Evolutionary conservation across 179 eudicot species (phyloP).

Genomic region (Camellia oleifera): DNA sequence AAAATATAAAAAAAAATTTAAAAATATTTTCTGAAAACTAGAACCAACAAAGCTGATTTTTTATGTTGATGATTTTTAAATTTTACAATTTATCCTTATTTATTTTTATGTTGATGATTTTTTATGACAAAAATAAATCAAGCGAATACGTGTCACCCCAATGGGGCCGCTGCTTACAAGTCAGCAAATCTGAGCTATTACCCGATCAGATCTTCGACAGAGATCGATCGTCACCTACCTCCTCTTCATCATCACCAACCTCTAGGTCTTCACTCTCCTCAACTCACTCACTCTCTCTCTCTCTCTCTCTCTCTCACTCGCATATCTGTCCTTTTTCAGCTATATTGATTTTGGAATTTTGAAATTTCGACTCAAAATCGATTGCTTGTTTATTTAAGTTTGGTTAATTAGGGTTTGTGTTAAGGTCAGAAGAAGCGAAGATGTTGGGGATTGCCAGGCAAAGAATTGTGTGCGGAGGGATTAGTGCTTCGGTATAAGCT

Average conservation of each 20-base stretch:
- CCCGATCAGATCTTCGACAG: neutral
- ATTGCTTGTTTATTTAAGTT: neutral
- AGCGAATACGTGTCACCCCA: no score
- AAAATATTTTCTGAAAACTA: no score
- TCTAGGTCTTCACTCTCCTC: neutral
- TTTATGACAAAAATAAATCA: no score
- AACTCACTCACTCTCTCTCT: neutral
- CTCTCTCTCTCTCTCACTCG: neutral
- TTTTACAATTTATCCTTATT: no score
- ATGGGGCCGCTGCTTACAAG: no score
- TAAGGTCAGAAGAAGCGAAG: conserved; percentile 6
- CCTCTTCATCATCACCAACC: no score
- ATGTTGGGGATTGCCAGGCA: conserved; percentile 48
- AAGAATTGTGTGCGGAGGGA: conserved; percentile 22
- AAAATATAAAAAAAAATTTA: no score
- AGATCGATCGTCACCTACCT: neutral
- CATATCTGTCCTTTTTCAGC: neutral
- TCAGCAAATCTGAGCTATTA: no score
- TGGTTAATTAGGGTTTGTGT: conserved; percentile 11
- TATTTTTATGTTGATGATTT: no score
- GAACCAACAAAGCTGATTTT: no score
- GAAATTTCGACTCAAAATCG: neutral
- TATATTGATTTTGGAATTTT: no score
- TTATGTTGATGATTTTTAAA: no score
- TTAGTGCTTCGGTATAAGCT: conserved; percentile 26